A percentile compares a stretch with the other conserved stretches of the same genome.
Evolutionary conservation across 164 flowering plant species (phyloP).

Genomic region (Houttuynia cordata): DNA sequence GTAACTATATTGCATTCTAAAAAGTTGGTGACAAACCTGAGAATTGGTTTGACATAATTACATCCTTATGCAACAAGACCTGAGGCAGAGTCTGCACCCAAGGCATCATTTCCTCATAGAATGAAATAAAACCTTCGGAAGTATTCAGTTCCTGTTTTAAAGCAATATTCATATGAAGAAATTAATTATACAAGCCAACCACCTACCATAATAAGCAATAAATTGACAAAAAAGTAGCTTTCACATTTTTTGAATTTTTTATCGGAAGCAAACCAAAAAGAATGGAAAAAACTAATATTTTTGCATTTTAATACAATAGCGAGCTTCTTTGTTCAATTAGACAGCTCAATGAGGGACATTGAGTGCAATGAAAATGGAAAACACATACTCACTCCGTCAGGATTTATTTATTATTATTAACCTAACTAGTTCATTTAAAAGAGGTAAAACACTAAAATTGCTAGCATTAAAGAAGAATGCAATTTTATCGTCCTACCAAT

Average conservation of each 20-base stretch:
- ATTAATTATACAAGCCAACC: background rate
- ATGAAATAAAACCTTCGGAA: slow-evolving; percentile 83
- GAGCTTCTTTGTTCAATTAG: background rate
- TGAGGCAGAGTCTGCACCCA: slow-evolving; percentile 68
- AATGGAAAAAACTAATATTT: too few species aligned
- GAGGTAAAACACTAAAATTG: background rate
- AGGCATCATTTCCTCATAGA: slow-evolving; percentile 69
- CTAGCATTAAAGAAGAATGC: background rate
- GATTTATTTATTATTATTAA: too few species aligned
- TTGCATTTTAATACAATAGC: background rate
- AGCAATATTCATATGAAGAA: background rate
- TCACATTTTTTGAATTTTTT: too few species aligned
- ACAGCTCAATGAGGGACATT: background rate
- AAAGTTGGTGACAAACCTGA: slow-evolving; percentile 37
- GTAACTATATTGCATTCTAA: background rate
- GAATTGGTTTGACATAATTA: slow-evolving; percentile 65
- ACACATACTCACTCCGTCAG: too few species aligned
- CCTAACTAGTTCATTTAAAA: too few species aligned
- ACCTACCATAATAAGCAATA: too few species aligned
- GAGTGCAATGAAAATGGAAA: background rate
- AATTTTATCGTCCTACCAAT: background rate
- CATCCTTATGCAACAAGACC: slow-evolving; percentile 61
- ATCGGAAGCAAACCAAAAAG: too few species aligned
- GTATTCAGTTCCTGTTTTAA: slow-evolving; percentile 72
- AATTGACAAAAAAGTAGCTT: too few species aligned